phyloP scores from a whole-genome alignment of 768 basidiomycete genomes.

The Leccinum broughii region DNA sequence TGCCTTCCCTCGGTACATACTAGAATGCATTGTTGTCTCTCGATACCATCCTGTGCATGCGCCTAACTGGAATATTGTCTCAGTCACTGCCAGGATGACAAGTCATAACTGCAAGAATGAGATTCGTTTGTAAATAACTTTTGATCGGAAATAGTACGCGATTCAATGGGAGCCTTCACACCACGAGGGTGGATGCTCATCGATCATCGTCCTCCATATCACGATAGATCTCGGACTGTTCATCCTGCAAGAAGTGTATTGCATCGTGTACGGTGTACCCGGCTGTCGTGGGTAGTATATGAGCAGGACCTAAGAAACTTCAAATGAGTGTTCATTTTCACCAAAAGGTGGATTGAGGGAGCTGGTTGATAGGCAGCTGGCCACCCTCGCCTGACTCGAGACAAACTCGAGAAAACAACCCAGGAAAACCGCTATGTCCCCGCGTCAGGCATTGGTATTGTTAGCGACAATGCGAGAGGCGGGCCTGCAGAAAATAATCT shows the following conservation, averaged over 20 bases:
- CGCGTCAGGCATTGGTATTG: conserved; percentile 42
- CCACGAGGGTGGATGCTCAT: too few relatives aligned
- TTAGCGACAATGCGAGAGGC: conserved; percentile 42
- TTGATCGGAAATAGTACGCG: too few relatives aligned
- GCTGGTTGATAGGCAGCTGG: conserved; percentile 19
- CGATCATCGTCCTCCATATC: too few relatives aligned
- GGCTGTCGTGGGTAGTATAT: conserved; percentile 18
- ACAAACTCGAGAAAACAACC: conserved; percentile 34
- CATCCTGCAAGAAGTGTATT: not conserved
- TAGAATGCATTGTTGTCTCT: not conserved
- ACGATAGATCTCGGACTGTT: too few relatives aligned
- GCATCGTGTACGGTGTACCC: conserved; percentile 16
- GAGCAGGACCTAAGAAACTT: not conserved
- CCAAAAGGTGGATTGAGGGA: not conserved
- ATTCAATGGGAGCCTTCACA: too few relatives aligned
- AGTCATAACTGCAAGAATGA: too few relatives aligned
- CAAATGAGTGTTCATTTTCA: too few relatives aligned
- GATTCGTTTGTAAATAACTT: too few relatives aligned
- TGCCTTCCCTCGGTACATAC: too few relatives aligned
- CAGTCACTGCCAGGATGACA: too few relatives aligned
- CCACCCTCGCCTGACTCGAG: conserved; percentile 41
- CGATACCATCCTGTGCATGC: too few relatives aligned
- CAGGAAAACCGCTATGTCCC: conserved; percentile 45
- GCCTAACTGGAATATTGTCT: too few relatives aligned
- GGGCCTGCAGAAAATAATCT: conserved; percentile 35